phyloP scores from a whole-genome alignment of 2,329 filamentous ascomycete species.

The Aspergillus pseudoviridinutans region DNA sequence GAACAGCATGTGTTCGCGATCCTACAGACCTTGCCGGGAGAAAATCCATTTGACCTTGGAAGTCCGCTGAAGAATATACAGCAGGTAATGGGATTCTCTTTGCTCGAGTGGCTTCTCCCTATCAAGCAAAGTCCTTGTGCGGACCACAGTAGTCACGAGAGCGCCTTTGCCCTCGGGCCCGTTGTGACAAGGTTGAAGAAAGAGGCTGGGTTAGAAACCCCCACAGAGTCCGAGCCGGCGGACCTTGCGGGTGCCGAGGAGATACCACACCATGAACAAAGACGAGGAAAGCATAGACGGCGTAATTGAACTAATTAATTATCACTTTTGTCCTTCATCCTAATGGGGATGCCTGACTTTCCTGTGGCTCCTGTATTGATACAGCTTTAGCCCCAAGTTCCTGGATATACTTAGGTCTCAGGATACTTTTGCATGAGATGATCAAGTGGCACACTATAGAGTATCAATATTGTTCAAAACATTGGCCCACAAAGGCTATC shows the following conservation, averaged over 20 bases:
- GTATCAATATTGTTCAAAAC: background rate
- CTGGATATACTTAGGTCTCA: background rate
- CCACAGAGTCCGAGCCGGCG: constrained; percentile 3
- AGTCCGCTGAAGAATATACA: constrained; percentile 64
- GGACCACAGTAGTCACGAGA: constrained; percentile 60
- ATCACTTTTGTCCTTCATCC: background rate
- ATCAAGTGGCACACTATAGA: background rate
- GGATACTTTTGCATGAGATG: background rate
- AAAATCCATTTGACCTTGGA: constrained; percentile 84
- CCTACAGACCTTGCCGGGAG: constrained; percentile 64
- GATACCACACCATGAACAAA: constrained; percentile 12
- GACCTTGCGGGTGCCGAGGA: constrained; percentile 1
- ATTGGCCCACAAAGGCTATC: background rate
- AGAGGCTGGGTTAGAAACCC: constrained; percentile 36
- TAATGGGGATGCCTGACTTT: background rate
- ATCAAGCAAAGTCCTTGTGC: constrained; percentile 70
- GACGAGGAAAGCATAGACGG: constrained; percentile 9
- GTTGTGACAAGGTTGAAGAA: constrained; percentile 55
- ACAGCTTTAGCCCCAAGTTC: background rate
- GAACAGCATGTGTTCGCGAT: constrained; percentile 72
- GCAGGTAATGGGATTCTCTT: constrained; percentile 69
- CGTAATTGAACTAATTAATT: background rate
- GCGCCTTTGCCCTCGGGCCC: constrained; percentile 65
- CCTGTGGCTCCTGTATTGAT: background rate
- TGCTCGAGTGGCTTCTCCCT: constrained; percentile 78